Percentiles rank a stretch among this genome's conserved stretches.
Conservation (phyloP, 306 rosid species). For the Castanea mollissima region DNA sequence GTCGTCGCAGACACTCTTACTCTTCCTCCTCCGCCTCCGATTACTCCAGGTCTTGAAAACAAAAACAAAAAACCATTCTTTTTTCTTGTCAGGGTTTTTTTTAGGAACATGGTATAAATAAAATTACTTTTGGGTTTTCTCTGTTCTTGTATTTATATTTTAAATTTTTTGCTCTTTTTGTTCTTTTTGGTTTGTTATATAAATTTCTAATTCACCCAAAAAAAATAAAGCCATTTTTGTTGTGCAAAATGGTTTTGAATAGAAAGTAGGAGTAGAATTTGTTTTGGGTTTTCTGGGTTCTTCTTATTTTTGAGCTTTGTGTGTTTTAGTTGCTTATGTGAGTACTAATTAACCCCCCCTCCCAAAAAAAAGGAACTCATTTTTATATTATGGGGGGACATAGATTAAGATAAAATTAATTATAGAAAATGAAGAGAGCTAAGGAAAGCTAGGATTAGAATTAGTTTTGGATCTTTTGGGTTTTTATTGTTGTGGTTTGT, state of each 20-base stretch:
- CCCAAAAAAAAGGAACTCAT: no score
- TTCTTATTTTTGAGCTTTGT: not conserved
- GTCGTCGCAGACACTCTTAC: conserved; percentile 70
- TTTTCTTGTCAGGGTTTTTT: no score
- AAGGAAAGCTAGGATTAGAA: not conserved
- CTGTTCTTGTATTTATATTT: no score
- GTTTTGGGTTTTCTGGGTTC: not conserved
- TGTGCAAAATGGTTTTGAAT: no score
- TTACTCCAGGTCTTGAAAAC: conserved; percentile 46
- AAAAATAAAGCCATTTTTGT: no score
- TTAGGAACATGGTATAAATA: not conserved
- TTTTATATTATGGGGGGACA: no score
- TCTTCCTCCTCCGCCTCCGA: conserved; percentile 61
- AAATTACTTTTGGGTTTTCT: no score
- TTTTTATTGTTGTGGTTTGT: not conserved
- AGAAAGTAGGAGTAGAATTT: not conserved
- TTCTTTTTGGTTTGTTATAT: no score
- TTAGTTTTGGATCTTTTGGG: not conserved
- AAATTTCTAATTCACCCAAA: no score
- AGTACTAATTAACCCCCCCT: no score
- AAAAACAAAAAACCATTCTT: no score
- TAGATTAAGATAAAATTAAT: not conserved
- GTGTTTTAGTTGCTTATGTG: not conserved
- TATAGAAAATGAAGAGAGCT: not conserved
- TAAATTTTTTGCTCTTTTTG: no score